Base-by-base conservation (phyloP, 495 filamentous ascomycete genomes). In the Antarctomyces pellizariae region DNA sequence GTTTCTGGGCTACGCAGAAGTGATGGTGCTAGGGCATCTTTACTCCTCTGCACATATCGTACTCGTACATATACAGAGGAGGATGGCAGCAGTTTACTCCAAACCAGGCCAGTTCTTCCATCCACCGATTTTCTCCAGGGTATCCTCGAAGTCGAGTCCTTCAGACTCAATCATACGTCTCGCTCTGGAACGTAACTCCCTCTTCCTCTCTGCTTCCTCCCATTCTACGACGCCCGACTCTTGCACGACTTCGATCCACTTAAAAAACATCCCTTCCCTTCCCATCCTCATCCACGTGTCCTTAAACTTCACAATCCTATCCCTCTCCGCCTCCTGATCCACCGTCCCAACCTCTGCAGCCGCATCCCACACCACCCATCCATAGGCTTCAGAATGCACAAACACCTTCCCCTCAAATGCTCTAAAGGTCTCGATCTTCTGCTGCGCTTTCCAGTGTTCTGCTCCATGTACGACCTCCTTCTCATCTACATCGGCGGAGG, bases 231-330 rank as follows among this genome's bases (percentile, higher is more conserved):
- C 72, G 21, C 71, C 77, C 0, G 75, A 66, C 33, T 59, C 59
- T 16, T 89, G 78, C 20, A 89, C 56, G 30, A 86, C 46, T 50
- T 90, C 79, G 26, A 83, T 71, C 74, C 75, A 82, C 17, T 70
- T 59, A 47, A 70, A 86, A 49, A 90, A 90, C 5, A 90, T 44
- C 30, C 70, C 62, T 44, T 86, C 79, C 46, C 86, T 83, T 6
- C 75, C 75, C 42, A 82, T 49, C 2, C 54, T 54, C 2, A 62
- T 57, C 33, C 89, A 51, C 24, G 61, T 62, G 22, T 82, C 71
- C 41, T 71, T 65, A 41, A 86, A 80, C 1, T 56, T 52, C 22
- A 79, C 52, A 5, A 79, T 59, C 44, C 75, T 68, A 20, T 61
- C 58, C 9, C 68, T 47, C 18, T 48, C 50, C n/a, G 54, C 49